Conservation (phyloP, 1,284 basidiomycete genomes). For the Sporisorium sorghi region DNA sequence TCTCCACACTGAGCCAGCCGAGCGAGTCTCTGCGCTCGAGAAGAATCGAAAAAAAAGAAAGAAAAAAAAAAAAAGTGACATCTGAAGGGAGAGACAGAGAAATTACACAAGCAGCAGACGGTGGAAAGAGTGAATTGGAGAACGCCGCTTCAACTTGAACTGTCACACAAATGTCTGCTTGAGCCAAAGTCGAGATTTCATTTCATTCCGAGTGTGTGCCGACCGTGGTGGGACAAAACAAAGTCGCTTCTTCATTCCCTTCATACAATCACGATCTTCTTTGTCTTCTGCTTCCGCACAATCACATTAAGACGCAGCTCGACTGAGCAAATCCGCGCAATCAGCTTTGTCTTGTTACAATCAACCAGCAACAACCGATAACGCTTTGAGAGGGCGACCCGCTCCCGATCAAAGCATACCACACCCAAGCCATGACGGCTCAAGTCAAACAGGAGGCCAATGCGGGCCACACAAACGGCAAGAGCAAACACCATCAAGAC, state of each 20-base stretch:
- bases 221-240: neutral
- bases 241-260: too few species aligned
- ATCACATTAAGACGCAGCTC: conserved; percentile 2
- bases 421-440: conserved; percentile 15
- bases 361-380: neutral
- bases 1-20: conserved; percentile 4
- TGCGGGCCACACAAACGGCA: conserved; percentile 17
- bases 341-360: neutral
- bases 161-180: neutral
- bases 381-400: neutral
- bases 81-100: conserved; percentile 1
- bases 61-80: conserved; percentile 2
- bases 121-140: too few species aligned
- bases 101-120: conserved; percentile 14
- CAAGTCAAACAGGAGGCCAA: conserved; percentile 11
- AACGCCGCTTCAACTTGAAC: neutral
- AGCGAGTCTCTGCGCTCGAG: neutral
- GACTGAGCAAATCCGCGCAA: conserved; percentile 2
- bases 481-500: conserved; percentile 13
- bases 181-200: neutral
- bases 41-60: neutral
- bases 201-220: neutral
- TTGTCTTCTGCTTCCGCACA: conserved; percentile 3
- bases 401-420: conserved; percentile 5
- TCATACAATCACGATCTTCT: neutral